Conservation (phyloP, 306 rosid species). For the Quercus alba region DNA sequence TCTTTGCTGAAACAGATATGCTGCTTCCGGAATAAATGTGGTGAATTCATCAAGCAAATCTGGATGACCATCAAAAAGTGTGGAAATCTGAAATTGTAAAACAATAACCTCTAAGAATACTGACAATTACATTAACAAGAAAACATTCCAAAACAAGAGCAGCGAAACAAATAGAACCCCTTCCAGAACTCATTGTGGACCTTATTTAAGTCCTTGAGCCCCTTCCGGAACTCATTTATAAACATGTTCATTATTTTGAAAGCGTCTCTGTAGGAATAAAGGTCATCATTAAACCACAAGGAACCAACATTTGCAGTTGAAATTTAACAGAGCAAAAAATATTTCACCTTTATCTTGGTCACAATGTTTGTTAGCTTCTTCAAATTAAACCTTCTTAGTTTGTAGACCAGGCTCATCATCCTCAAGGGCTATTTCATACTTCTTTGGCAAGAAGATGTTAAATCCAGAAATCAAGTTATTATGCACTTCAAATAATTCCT, state of each 20-base stretch:
- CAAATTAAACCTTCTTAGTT: constrained; percentile 89
- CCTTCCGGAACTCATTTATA: constrained; percentile 96
- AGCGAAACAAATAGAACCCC: constrained; percentile 7
- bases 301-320: constrained; percentile 7
- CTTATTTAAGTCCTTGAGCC: constrained; percentile 81
- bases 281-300: constrained; percentile 10
- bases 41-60: constrained; percentile 90
- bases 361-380: constrained; percentile 95
- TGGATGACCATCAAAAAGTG: constrained; percentile 66
- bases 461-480: constrained; percentile 86
- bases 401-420: constrained; percentile 69
- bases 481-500: constrained; percentile 91
- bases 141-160: not conserved
- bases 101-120: not conserved
- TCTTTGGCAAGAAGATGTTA: constrained; percentile 94
- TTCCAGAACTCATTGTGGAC: constrained; percentile 60
- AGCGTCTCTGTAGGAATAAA: constrained; percentile 63
- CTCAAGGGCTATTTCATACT: constrained; percentile 85
- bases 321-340: constrained; percentile 4
- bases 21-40: constrained; percentile 85
- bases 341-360: constrained; percentile 88
- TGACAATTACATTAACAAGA: not conserved
- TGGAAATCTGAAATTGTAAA: constrained; percentile 56
- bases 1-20: constrained; percentile 30
- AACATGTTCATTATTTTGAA: constrained; percentile 78